Evolutionary conservation across 768 basidiomycete genomes (phyloP).

Genomic region (Boletus rubropictus): DNA sequence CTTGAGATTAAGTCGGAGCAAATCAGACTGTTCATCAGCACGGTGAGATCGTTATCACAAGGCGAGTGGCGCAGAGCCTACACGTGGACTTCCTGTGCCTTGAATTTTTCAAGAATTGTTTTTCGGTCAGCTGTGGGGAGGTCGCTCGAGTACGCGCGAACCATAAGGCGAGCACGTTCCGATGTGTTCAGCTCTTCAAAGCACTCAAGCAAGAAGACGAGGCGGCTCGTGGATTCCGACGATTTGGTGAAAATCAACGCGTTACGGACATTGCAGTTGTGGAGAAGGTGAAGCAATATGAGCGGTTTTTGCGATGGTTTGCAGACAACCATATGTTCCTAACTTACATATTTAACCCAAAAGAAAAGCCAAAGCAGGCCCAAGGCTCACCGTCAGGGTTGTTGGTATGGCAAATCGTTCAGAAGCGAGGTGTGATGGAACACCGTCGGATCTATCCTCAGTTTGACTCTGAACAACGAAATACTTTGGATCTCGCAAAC

Average conservation of each 20-base stretch:
- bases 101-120: constrained; percentile 74
- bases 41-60: background rate
- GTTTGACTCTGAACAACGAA: constrained; percentile 67
- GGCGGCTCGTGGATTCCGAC: constrained; percentile 79
- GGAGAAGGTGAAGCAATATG: constrained; percentile 81
- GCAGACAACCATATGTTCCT: constrained; percentile 88
- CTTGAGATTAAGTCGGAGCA: constrained; percentile 95
- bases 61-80: constrained; percentile 33
- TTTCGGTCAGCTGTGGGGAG: constrained; percentile 68
- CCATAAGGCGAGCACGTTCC: constrained; percentile 33
- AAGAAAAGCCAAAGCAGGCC: background rate
- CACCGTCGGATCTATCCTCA: constrained; percentile 31
- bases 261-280: constrained; percentile 52
- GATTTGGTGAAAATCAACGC: constrained; percentile 96
- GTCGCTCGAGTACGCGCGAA: constrained; percentile 84
- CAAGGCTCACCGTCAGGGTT: constrained; percentile 55
- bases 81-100: constrained; percentile 77
- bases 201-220: constrained; percentile 75
- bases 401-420: constrained; percentile 80
- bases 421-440: constrained; percentile 51
- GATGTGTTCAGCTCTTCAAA: constrained; percentile 53
- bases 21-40: constrained; percentile 57
- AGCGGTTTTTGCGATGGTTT: constrained; percentile 80
- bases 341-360: constrained; percentile 2
- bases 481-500: constrained; percentile 77